phyloP scores from a whole-genome alignment of 169 alveolate species.

The Miamiensis avidus region DNA sequence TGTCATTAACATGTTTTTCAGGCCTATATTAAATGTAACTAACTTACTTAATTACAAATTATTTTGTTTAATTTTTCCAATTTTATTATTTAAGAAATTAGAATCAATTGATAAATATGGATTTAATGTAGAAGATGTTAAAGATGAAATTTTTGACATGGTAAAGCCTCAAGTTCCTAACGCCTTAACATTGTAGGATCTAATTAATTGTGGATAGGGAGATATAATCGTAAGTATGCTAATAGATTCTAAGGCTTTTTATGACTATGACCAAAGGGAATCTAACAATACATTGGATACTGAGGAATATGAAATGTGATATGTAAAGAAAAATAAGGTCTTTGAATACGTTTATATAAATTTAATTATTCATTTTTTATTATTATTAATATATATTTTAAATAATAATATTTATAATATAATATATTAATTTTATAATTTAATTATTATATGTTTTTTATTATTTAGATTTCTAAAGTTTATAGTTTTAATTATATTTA shows the following conservation, averaged over 20 bases:
- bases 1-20: slow-evolving; percentile 81
- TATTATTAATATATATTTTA: too few relatives aligned
- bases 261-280: slow-evolving; percentile 84
- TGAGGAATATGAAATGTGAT: slow-evolving; percentile 58
- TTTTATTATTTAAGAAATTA: slow-evolving; percentile 35
- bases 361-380: too few relatives aligned
- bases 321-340: too few relatives aligned
- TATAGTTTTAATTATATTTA: too few relatives aligned
- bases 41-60: too few relatives aligned
- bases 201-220: slow-evolving; percentile 79
- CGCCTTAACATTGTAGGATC: slow-evolving; percentile 74
- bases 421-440: too few relatives aligned
- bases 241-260: slow-evolving; percentile 84
- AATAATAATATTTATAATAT: too few relatives aligned
- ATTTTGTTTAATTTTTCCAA: not conserved
- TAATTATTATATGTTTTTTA: too few relatives aligned
- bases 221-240: slow-evolving; percentile 74
- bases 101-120: slow-evolving; percentile 74
- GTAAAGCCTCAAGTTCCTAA: slow-evolving; percentile 73
- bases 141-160: slow-evolving; percentile 88
- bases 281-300: slow-evolving; percentile 59
- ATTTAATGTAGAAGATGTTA: slow-evolving; percentile 82
- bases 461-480: too few relatives aligned
- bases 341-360: too few relatives aligned
- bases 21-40: slow-evolving; percentile 48